Evolutionary conservation across 495 filamentous ascomycete species (phyloP).

Genomic region (Annulohypoxylon bovei): DNA sequence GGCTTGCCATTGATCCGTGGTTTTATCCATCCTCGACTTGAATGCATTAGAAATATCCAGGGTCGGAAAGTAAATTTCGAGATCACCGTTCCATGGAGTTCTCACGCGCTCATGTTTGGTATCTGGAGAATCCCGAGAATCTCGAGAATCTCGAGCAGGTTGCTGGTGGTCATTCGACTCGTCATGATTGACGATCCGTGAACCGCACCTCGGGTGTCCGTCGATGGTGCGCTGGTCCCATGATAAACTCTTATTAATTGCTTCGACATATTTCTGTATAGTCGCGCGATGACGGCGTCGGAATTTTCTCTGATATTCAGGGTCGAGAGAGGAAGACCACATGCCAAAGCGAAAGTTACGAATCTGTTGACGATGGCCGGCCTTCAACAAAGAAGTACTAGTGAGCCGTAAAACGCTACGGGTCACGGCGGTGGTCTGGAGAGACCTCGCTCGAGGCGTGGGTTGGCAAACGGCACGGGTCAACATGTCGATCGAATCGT

Average conservation of each 20-base stretch:
- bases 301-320: slow-evolving; percentile 49
- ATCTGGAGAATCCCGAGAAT: not conserved
- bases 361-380: slow-evolving; percentile 48
- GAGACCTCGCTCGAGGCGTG: slow-evolving; percentile 46
- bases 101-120: not conserved
- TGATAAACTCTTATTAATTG: slow-evolving; percentile 46
- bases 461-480: slow-evolving; percentile 42
- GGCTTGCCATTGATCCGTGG: slow-evolving; percentile 5
- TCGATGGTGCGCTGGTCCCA: slow-evolving; percentile 51
- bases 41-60: no score
- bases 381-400: slow-evolving; percentile 22
- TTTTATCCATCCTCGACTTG: slow-evolving; percentile 24
- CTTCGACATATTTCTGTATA: slow-evolving; percentile 55
- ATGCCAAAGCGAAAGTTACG: slow-evolving; percentile 58
- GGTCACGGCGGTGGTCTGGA: slow-evolving; percentile 34
- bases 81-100: not conserved
- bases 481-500: slow-evolving; percentile 48
- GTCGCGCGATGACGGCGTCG: slow-evolving; percentile 51
- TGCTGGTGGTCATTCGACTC: slow-evolving; percentile 20
- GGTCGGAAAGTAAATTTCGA: no score
- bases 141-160: not conserved
- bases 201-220: slow-evolving; percentile 36
- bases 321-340: slow-evolving; percentile 55
- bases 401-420: slow-evolving; percentile 30
- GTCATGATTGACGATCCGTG: slow-evolving; percentile 21